Percentiles rank a stretch among this genome's conserved stretches.
These are phyloP conservation scores for Verticillium albo-atrum DNA, from an alignment of 2,329 filamentous ascomycete species.

Conservation along the genomic window DNA sequence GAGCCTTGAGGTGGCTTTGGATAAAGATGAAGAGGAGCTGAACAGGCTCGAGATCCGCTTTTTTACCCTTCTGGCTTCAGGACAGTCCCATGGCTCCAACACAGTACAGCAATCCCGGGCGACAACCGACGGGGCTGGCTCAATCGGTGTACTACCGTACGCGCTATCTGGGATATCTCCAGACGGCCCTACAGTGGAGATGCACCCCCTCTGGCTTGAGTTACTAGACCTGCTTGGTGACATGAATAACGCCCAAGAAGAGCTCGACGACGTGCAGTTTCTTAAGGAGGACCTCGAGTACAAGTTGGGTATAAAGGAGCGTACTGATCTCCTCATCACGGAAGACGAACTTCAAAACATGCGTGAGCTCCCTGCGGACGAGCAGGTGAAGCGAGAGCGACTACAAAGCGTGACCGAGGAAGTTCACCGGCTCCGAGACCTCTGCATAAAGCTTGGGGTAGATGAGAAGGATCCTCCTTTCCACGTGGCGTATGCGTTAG, in stretches of 20 bases:
- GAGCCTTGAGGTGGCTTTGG: conserved; percentile 25
- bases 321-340: conserved; percentile 20
- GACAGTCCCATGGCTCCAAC: neutral
- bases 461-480: conserved; percentile 38
- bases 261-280: conserved; percentile 37
- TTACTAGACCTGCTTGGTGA: conserved; percentile 39
- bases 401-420: conserved; percentile 27
- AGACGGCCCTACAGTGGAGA: conserved; percentile 28
- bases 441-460: conserved; percentile 35
- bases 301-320: conserved; percentile 27
- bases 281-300: conserved; percentile 32
- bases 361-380: conserved; percentile 32
- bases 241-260: conserved; percentile 41
- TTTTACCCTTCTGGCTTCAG: conserved; percentile 27
- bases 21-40: conserved; percentile 29
- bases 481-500: conserved; percentile 33
- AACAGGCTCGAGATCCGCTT: conserved; percentile 30
- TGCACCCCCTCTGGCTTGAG: conserved; percentile 42
- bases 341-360: conserved; percentile 40
- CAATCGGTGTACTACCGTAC: neutral
- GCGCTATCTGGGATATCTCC: conserved; percentile 29
- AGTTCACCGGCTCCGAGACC: conserved; percentile 27
- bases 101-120: neutral
- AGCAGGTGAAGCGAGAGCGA: conserved; percentile 24
- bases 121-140: too few relatives aligned